These are phyloP conservation scores for Eucalyptus tenuipes DNA, from an alignment of 345 rosid genomes.

Conservation along the genomic window DNA sequence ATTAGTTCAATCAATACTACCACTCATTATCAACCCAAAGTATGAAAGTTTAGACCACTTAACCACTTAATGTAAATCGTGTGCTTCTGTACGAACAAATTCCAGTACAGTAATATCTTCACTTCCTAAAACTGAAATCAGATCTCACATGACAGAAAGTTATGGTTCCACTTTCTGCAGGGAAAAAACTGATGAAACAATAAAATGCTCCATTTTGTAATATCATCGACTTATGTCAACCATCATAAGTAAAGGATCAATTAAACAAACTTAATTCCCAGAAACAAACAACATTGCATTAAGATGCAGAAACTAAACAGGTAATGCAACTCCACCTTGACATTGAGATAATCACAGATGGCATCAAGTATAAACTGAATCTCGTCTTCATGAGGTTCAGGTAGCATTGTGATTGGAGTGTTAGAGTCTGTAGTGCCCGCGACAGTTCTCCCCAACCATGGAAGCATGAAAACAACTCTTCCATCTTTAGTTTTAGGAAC, in stretches of 20 bases:
- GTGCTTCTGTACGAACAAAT: neutral
- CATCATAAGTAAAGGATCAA: neutral
- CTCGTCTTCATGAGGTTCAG: constrained; percentile 97
- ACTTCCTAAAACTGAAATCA: neutral
- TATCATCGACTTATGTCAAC: neutral
- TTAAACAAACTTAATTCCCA: neutral
- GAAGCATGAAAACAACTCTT: constrained; percentile 94
- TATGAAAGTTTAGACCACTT: neutral
- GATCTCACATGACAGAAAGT: neutral
- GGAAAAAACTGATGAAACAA: neutral
- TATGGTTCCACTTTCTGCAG: neutral
- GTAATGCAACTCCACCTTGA: constrained; percentile 41
- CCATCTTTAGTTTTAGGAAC: constrained; percentile 99
- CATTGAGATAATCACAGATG: constrained; percentile 72
- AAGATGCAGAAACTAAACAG: neutral
- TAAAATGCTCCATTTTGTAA: neutral
- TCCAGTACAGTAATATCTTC: neutral
- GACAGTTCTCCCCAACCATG: constrained; percentile 95
- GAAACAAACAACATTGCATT: neutral
- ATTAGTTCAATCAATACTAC: neutral
- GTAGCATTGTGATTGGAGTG: constrained; percentile 69
- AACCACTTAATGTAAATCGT: neutral
- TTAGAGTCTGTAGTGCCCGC: constrained; percentile 98
- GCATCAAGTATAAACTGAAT: constrained; percentile 96
- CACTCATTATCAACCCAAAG: neutral